Conservation (phyloP, 1,139 yeast genomes). For the Scheffersomyces cryptocercus region DNA sequence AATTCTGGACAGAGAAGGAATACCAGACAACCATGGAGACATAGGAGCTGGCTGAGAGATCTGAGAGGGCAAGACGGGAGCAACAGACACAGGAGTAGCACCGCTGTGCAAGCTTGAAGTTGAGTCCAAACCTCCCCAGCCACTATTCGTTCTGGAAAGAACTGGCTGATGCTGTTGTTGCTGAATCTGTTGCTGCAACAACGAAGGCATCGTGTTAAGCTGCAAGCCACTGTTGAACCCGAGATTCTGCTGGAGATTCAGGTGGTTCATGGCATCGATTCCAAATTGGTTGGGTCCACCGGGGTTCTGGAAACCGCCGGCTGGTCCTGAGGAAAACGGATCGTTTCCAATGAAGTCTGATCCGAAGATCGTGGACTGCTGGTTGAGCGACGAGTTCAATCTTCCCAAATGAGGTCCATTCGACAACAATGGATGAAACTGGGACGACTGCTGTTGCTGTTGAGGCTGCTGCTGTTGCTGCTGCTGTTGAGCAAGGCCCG, state of each 20-base stretch:
- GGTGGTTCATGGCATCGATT: conserved; percentile 24
- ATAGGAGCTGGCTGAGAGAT: conserved; percentile 39
- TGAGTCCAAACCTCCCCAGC: conserved; percentile 40
- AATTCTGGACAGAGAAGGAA: conserved; percentile 38
- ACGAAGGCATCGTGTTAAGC: conserved; percentile 12
- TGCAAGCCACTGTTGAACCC: conserved; percentile 5
- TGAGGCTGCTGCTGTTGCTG: conserved; percentile 9
- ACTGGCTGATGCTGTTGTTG: conserved; percentile 29
- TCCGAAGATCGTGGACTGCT: conserved; percentile 27
- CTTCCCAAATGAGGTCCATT: conserved; percentile 26
- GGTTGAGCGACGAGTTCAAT: conserved; percentile 16
- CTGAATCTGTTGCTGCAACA: conserved; percentile 11
- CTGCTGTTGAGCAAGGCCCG: conserved; percentile 5
- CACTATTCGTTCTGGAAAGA: conserved; percentile 37
- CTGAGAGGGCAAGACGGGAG: conserved; percentile 22
- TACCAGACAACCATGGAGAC: conserved; percentile 43
- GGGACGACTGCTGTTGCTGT: conserved; percentile 14
- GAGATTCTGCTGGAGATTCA: conserved; percentile 15
- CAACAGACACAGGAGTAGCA: conserved; percentile 30
- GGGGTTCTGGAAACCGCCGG: conserved; percentile 10
- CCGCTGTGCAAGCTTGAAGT: conserved; percentile 23
- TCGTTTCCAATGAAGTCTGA: conserved; percentile 27
- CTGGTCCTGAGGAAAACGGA: conserved; percentile 19
- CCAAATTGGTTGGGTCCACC: conserved; percentile 21
- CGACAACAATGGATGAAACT: conserved; percentile 24